These are phyloP conservation scores for Lasiodiplodia citricola DNA, from an alignment of 2,329 filamentous ascomycete genomes.

Conservation along the genomic window DNA sequence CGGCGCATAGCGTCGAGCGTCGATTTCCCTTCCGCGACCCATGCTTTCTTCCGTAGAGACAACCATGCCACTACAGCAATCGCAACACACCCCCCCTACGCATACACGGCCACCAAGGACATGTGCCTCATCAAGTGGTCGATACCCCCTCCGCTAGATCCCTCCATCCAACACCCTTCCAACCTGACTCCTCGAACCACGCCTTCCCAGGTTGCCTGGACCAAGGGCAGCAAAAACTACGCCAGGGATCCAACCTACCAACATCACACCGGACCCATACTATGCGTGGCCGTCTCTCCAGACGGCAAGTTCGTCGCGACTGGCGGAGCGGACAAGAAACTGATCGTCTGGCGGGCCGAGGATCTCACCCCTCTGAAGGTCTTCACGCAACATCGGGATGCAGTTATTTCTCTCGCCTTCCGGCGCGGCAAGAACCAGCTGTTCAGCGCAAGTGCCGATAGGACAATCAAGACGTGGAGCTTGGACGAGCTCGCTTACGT, in stretches of 20 bases:
- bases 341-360: slow-evolving; percentile 87
- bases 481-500: slow-evolving; percentile 91
- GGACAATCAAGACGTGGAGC: slow-evolving; percentile 95
- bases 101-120: slow-evolving; percentile 90
- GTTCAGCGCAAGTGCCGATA: slow-evolving; percentile 87
- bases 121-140: slow-evolving; percentile 87
- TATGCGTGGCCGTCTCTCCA: slow-evolving; percentile 83
- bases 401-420: slow-evolving; percentile 84
- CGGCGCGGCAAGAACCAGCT: slow-evolving; percentile 86
- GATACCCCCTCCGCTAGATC: slow-evolving; percentile 66
- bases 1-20: slow-evolving; percentile 76
- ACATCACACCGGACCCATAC: slow-evolving; percentile 79
- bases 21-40: slow-evolving; percentile 69
- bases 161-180: slow-evolving; percentile 42
- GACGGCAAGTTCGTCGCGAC: slow-evolving; percentile 92
- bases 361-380: slow-evolving; percentile 79
- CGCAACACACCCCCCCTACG: slow-evolving; percentile 77
- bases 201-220: slow-evolving; percentile 67
- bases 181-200: slow-evolving; percentile 61
- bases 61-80: slow-evolving; percentile 80
- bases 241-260: slow-evolving; percentile 65
- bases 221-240: slow-evolving; percentile 65
- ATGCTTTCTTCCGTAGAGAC: slow-evolving; percentile 79
- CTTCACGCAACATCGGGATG: slow-evolving; percentile 90
- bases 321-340: slow-evolving; percentile 79